phyloP scores from a whole-genome alignment of 805 yeast species.

The Ogataea pilisensis region DNA sequence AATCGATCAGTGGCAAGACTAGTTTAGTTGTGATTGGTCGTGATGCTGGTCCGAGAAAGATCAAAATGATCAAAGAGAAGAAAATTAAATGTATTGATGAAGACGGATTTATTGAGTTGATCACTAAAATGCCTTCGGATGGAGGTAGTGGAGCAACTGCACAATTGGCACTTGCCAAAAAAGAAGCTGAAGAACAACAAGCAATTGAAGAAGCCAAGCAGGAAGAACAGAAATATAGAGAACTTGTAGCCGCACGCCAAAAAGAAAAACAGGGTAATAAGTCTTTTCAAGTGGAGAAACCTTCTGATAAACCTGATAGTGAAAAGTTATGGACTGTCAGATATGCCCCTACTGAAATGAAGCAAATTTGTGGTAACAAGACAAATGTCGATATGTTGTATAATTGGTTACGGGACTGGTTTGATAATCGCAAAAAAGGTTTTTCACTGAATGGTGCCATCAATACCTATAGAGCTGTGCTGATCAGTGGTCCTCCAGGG shows the following conservation, averaged over 20 bases:
- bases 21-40: conserved; percentile 86
- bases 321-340: conserved; percentile 88
- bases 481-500: conserved; percentile 86
- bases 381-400: conserved; percentile 61
- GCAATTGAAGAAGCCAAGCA: conserved; percentile 49
- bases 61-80: conserved; percentile 69
- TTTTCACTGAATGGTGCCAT: conserved; percentile 61
- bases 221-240: conserved; percentile 38
- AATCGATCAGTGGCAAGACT: conserved; percentile 81
- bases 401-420: conserved; percentile 80
- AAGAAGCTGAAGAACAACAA: conserved; percentile 60
- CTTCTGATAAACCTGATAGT: conserved; percentile 40
- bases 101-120: conserved; percentile 74
- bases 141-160: conserved; percentile 89
- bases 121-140: conserved; percentile 78
- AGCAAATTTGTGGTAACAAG: conserved; percentile 90
- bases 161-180: conserved; percentile 62
- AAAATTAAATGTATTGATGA: conserved; percentile 81
- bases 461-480: conserved; percentile 72
- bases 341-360: conserved; percentile 76
- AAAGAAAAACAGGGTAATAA: conserved; percentile 13
- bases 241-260: conserved; percentile 22
- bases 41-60: conserved; percentile 96
- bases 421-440: conserved; percentile 46
- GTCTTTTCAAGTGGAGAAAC: conserved; percentile 16